Evolutionary conservation across 352 stramenopile species (phyloP).

Genomic region (Stephanocyclus meneghinianus): DNA sequence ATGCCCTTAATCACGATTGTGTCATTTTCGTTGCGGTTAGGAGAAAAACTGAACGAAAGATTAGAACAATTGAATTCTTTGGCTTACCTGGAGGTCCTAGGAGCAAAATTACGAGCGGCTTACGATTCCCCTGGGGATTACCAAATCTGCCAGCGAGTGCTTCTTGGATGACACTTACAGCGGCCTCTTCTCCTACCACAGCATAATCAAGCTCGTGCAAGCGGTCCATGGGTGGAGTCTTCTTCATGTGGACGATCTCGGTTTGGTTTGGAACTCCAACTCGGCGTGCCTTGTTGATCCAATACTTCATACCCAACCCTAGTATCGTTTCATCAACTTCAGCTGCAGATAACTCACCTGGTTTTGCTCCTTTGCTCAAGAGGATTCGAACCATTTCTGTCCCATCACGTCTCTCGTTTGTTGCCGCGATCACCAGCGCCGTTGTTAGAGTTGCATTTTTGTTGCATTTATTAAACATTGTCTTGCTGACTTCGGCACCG

Average conservation of each 20-base stretch:
- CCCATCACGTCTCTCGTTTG: constrained; percentile 21
- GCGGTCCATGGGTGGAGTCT: constrained; percentile 6
- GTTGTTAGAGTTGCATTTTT: neutral
- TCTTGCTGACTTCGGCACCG: constrained; percentile 22
- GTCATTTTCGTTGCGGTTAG: too few species aligned
- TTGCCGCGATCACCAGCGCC: constrained; percentile 9
- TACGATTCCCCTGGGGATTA: constrained; percentile 3
- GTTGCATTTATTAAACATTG: constrained; percentile 5
- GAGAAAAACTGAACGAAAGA: too few species aligned
- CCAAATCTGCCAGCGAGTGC: constrained; percentile 6
- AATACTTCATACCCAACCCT: constrained; percentile 4
- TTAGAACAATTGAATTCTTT: too few species aligned
- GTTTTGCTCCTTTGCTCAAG: constrained; percentile 2
- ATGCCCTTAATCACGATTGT: neutral
- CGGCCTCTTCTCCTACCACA: constrained; percentile 5
- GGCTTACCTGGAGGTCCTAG: neutral
- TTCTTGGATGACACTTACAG: neutral
- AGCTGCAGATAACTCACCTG: constrained; percentile 1
- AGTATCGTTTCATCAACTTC: constrained; percentile 2
- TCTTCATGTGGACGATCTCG: neutral
- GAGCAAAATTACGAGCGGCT: neutral
- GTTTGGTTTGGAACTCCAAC: neutral
- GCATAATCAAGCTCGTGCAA: constrained; percentile 8
- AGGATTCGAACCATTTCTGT: constrained; percentile 23
- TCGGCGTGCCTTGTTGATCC: neutral